Percentiles rank a stretch among this genome's conserved stretches.
Evolutionary conservation across 2,329 filamentous ascomycete genomes (phyloP).

Genomic region (Dothideomycetes sp.): DNA sequence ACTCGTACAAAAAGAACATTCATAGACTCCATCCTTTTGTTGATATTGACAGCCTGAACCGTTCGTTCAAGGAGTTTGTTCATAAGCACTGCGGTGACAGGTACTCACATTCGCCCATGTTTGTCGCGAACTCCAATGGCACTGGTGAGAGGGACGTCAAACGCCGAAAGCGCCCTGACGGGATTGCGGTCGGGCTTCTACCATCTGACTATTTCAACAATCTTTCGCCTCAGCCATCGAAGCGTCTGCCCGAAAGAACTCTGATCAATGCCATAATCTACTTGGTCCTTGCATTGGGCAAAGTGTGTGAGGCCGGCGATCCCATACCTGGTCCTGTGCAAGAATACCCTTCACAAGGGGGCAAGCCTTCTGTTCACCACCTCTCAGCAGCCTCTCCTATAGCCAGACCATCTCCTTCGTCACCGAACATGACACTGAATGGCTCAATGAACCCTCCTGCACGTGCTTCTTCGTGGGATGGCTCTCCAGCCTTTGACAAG

Average conservation of each 20-base stretch:
- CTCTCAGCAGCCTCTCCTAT: constrained; percentile 15
- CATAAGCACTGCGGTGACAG: constrained; percentile 11
- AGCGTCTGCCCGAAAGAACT: constrained; percentile 23
- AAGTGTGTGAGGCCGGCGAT: constrained; percentile 55
- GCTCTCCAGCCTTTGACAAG: constrained; percentile 14
- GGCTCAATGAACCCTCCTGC: constrained; percentile 1
- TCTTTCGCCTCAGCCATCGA: background rate
- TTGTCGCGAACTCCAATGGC: constrained; percentile 9
- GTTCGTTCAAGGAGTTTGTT: constrained; percentile 34
- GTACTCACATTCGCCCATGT: constrained; percentile 9
- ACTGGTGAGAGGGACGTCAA: constrained; percentile 11
- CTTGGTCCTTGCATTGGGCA: constrained; percentile 75
- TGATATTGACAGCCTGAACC: constrained; percentile 42
- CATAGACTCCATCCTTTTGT: constrained; percentile 58
- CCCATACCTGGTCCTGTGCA: constrained; percentile 49
- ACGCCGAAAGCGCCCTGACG: constrained; percentile 8
- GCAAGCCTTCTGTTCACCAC: constrained; percentile 19
- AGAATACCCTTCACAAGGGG: constrained; percentile 26
- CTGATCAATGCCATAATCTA: constrained; percentile 75
- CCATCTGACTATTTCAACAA: background rate
- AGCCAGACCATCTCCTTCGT: constrained; percentile 30
- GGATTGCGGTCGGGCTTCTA: background rate
- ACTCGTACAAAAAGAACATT: constrained; percentile 51
- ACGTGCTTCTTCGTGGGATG: constrained; percentile 24
- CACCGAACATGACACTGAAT: constrained; percentile 28